Evolutionary conservation across 805 yeast genomes (phyloP), one percentile per base, ranked within the genome.

Genomic region (Ogataea degrootiae): DNA sequence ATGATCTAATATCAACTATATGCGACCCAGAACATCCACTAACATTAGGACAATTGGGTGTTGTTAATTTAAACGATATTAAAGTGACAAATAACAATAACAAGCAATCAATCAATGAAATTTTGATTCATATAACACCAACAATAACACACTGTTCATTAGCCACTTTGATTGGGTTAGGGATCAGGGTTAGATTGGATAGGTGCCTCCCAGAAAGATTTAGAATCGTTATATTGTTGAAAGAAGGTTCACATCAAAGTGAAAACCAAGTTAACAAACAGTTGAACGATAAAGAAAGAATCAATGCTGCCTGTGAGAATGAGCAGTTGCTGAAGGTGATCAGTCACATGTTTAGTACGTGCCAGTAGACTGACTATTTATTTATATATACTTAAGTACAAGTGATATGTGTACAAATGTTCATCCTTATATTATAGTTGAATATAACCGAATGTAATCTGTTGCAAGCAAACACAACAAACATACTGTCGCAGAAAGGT

Each of bases 11-110:
- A 2, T 81, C 97, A 6, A 78, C 84, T 31, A 88, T 90, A 12
- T 85, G 95, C 0, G 99, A 94, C 63, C 99, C 99, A 1, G 99
- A 94, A 61, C 99, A 94, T 65, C 99, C 99, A 0, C 72, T 94
- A 39, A 85, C 97, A 0, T 72, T 94, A 48, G 99, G 97, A 0
- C 98, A 94, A 66, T 73, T 94, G 16, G 92, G 97, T 0, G 97
- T 94, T 38, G 96, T 94, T 2, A 90, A 89, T 58, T 70, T 94
- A 42, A 74, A 76, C 6, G 96, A 95, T 62, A 94, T 94, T 48
- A 65, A 70, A 37, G 89, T 94, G 3, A 71, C 66, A 2, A 86
- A 87, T 58, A 71, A 80, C 11, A 77, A 79, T 5, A 72, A 76
- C 44, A 60, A 60, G 36, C 57, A 71, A 31, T 76, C 76, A 35